Conservation (phyloP, 306 rosid species). For the Potentilla sterilis region DNA sequence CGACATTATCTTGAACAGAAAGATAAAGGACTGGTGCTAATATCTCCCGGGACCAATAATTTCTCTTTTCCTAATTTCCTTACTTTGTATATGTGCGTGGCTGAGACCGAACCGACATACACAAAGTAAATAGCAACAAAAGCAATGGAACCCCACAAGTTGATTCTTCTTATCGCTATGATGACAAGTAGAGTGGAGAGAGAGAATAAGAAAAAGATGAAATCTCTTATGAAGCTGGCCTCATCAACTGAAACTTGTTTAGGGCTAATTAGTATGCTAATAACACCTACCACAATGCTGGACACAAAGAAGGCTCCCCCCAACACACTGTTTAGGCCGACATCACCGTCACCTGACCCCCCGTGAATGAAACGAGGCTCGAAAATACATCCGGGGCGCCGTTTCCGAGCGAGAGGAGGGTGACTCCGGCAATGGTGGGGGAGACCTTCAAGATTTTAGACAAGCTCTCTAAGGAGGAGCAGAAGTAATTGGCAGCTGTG, state of each 20-base stretch:
- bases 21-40: constrained; percentile 32
- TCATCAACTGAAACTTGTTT: constrained; percentile 40
- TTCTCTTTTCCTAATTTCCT: not conserved
- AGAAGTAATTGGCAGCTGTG: constrained; percentile 74
- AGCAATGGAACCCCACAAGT: constrained; percentile 49
- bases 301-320: constrained; percentile 80
- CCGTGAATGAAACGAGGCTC: constrained; percentile 60
- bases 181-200: constrained; percentile 44
- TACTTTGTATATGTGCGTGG: constrained; percentile 41
- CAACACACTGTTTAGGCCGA: constrained; percentile 69
- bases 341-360: constrained; percentile 44
- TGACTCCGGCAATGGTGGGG: constrained; percentile 77
- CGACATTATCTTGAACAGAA: constrained; percentile 16
- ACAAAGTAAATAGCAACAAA: constrained; percentile 56
- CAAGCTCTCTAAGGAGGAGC: constrained; percentile 58
- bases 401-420: constrained; percentile 81
- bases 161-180: constrained; percentile 44
- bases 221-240: constrained; percentile 56
- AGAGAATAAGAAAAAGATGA: constrained; percentile 55
- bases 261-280: constrained; percentile 45
- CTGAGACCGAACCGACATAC: constrained; percentile 59
- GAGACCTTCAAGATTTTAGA: constrained; percentile 63
- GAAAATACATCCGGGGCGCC: constrained; percentile 84
- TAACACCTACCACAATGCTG: constrained; percentile 59
- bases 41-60: not conserved